Evolutionary conservation across 2,329 filamentous ascomycete genomes (phyloP).

Genomic region (Paracamarosporium sp.): DNA sequence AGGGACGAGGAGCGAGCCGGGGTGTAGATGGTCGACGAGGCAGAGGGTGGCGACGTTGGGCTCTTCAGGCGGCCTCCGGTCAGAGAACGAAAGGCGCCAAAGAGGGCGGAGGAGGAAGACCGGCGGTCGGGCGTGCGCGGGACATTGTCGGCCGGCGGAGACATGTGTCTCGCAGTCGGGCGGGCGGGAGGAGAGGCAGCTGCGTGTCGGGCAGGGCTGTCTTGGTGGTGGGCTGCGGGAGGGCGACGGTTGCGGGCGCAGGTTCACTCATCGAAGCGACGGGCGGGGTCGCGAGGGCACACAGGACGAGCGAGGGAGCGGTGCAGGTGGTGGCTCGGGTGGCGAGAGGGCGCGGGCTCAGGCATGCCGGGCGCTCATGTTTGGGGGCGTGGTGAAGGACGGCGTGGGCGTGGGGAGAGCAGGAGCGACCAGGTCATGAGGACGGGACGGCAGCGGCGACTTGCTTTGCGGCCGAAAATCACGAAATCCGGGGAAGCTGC

Average conservation of each 20-base stretch:
- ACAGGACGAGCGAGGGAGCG: neutral
- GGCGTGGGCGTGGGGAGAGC: neutral
- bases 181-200: neutral
- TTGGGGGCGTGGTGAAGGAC: slow-evolving; percentile 1
- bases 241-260: slow-evolving; percentile 13
- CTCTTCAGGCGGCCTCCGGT: slow-evolving; percentile 45
- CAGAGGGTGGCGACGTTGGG: slow-evolving; percentile 37
- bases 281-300: slow-evolving; percentile 28
- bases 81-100: slow-evolving; percentile 46
- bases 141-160: slow-evolving; percentile 44
- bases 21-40: slow-evolving; percentile 37
- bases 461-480: slow-evolving; percentile 2
- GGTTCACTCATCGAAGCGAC: slow-evolving; percentile 16
- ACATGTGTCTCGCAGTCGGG: slow-evolving; percentile 37
- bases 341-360: slow-evolving; percentile 2
- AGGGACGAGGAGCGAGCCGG: slow-evolving; percentile 40
- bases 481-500: slow-evolving; percentile 4
- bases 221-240: slow-evolving; percentile 20
- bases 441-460: slow-evolving; percentile 1
- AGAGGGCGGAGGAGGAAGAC: slow-evolving; percentile 46
- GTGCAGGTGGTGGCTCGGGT: neutral
- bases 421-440: neutral
- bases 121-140: slow-evolving; percentile 47
- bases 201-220: slow-evolving; percentile 4
- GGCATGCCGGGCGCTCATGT: slow-evolving; percentile 1